These are phyloP conservation scores for Solanum clarkiae DNA, from an alignment of 257 asterid genomes.

Conservation along the genomic window DNA sequence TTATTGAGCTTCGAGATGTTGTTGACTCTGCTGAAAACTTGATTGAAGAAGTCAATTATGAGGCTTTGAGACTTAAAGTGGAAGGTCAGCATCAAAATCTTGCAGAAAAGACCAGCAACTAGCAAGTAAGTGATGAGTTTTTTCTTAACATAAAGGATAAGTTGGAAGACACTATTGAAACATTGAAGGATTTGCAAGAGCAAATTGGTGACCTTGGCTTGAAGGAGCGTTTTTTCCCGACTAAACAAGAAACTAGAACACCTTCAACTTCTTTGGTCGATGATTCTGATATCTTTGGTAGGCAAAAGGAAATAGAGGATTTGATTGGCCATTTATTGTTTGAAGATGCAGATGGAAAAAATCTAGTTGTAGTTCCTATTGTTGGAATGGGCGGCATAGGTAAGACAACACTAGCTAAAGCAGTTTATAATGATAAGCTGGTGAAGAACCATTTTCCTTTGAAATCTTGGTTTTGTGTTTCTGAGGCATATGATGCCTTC, in stretches of 20 bases:
- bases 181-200: too few relatives aligned
- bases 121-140: too few relatives aligned
- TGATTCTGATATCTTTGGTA: neutral
- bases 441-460: slow-evolving; percentile 19
- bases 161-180: too few relatives aligned
- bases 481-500: too few relatives aligned
- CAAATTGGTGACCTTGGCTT: too few relatives aligned
- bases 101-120: too few relatives aligned
- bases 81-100: too few relatives aligned
- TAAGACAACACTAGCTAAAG: slow-evolving; percentile 52
- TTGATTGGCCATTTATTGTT: neutral
- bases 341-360: neutral
- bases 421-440: slow-evolving; percentile 24
- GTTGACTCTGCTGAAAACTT: slow-evolving; percentile 1
- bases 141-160: too few relatives aligned
- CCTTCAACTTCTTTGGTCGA: too few relatives aligned
- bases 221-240: too few relatives aligned
- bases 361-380: neutral
- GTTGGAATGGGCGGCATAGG: neutral
- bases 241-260: too few relatives aligned
- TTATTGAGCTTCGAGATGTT: neutral
- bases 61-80: too few relatives aligned
- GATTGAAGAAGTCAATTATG: neutral
- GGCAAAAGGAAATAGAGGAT: neutral
- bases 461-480: slow-evolving; percentile 44